Base-by-base conservation (phyloP, 83 land plant species). In the Isoetes engelmannii region DNA sequence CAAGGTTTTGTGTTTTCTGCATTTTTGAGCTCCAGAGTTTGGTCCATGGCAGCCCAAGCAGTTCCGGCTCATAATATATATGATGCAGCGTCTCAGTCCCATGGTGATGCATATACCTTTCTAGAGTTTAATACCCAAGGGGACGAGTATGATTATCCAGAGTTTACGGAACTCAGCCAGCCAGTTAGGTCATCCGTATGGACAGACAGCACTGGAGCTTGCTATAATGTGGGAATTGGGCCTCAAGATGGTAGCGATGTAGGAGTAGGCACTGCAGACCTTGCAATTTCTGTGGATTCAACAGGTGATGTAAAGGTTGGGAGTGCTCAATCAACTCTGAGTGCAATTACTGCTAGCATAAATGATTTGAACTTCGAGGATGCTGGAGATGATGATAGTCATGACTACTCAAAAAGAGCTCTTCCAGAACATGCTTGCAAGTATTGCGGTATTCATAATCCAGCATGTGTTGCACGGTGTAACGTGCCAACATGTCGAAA, bases 401-500 rank as follows among this genome's bases (percentile, higher is more conserved):
- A 75, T 63, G 97, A 91, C 66, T 91, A 70, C 65, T 91, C 87
- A 10, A 91, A 95, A 75, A 83, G 87, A 47, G 89, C 78, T 61
- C 78, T 84, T 42, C 82, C 87, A 7, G 94, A 95, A 77, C 99
- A 95, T 60, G 94, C 99, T 6, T 95, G 97, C 71, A 68, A 84
- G 74, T 95, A 95, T 57, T 95, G 97, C 41, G 97, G 97, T 6
- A 91, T 88, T 45, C 85, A 84, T 68, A 91, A 95, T 58, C 97
- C 99, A 5, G 91, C 99, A 1, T 95, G 99, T 45, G 85, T 95
- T 4, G 97, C 89, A n/a, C 72, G 97, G 63, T 95, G 99, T 64
- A 95, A 91, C 69, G 87, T 90, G 19, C 92, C 98, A 4, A 84
- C 94, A 0, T 95, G 97, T 61, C 72, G 97, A 20, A 95, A 95